Conservation (phyloP, 805 yeast genomes). For the Debaryomyces tyrocola region DNA sequence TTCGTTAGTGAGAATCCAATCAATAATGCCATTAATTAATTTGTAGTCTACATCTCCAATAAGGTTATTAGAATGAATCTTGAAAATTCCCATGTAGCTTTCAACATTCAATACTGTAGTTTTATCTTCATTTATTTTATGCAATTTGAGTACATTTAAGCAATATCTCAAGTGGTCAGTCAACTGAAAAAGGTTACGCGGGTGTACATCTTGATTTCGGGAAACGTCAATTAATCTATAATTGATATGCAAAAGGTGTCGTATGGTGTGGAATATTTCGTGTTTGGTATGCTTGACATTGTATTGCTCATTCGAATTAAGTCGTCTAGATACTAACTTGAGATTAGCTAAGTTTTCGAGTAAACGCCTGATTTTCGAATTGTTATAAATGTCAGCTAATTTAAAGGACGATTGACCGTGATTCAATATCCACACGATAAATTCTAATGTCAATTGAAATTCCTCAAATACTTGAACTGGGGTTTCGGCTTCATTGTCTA, state of each 20-base stretch:
- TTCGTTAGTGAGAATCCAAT: conserved; percentile 16
- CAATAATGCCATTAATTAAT: conserved; percentile 26
- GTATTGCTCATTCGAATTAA: not conserved
- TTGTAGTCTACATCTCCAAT: conserved; percentile 14
- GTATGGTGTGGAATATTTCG: conserved; percentile 23
- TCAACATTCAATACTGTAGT: conserved; percentile 11
- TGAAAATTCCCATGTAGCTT: conserved; percentile 13
- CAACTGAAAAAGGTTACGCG: conserved; percentile 10
- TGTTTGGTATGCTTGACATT: conserved; percentile 6
- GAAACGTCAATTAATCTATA: conserved; percentile 23
- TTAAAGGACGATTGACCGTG: conserved; percentile 14
- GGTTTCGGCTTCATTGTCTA: not conserved
- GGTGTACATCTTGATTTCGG: conserved; percentile 22
- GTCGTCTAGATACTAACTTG: conserved; percentile 4
- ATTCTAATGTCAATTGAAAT: conserved; percentile 22
- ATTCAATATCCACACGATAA: conserved; percentile 20
- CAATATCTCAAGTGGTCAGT: conserved; percentile 11
- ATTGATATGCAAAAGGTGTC: conserved; percentile 24
- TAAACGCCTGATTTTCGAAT: conserved; percentile 12
- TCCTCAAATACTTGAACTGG: conserved; percentile 20
- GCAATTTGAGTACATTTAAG: conserved; percentile 4
- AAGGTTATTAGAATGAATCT: conserved; percentile 2
- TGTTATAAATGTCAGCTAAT: conserved; percentile 21
- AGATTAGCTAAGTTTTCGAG: conserved; percentile 14
- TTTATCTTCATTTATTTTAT: conserved; percentile 1